These are phyloP conservation scores for Boletellus emodensis DNA, from an alignment of 768 basidiomycete species.

Conservation along the genomic window DNA sequence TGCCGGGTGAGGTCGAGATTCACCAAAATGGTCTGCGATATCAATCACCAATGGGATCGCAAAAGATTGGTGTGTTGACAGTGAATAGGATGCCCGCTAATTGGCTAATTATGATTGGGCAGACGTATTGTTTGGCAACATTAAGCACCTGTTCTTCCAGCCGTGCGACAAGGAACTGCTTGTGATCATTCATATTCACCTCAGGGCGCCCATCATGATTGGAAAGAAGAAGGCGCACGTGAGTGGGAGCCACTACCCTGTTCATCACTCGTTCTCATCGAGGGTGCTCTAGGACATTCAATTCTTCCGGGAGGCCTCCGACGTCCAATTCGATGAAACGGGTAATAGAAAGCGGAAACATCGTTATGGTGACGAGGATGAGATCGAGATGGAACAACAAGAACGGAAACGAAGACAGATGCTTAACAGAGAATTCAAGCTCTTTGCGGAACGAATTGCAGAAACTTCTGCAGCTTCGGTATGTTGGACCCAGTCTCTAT, in stretches of 20 bases:
- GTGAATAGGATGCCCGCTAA: background rate
- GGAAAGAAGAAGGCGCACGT: conserved; percentile 98
- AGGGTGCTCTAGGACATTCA: conserved; percentile 73
- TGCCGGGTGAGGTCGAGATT: conserved; percentile 97
- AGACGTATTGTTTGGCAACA: conserved; percentile 95
- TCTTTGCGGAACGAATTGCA: conserved; percentile 88
- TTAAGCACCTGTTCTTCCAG: conserved; percentile 99
- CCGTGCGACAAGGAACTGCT: conserved; percentile 95
- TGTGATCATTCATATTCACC: conserved; percentile 89
- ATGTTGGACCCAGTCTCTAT: conserved; percentile 24
- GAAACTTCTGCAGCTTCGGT: conserved; percentile 79
- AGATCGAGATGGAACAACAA: conserved; percentile 98
- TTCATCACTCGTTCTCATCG: background rate
- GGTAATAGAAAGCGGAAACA: conserved; percentile 98
- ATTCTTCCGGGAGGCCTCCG: conserved; percentile 96
- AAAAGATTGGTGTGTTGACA: conserved; percentile 74
- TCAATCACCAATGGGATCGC: conserved; percentile 78
- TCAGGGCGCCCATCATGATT: conserved; percentile 96
- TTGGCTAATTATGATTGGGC: conserved; percentile 3
- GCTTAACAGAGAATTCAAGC: conserved; percentile 91
- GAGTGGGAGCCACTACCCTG: conserved; percentile 23
- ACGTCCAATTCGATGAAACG: conserved; percentile 97
- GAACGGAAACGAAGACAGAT: conserved; percentile 85
- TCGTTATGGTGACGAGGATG: conserved; percentile 97
- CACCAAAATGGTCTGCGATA: conserved; percentile 97